Evolutionary conservation across 2,329 filamentous ascomycete genomes (phyloP).

Genomic region (Aspergillus caelatus): DNA sequence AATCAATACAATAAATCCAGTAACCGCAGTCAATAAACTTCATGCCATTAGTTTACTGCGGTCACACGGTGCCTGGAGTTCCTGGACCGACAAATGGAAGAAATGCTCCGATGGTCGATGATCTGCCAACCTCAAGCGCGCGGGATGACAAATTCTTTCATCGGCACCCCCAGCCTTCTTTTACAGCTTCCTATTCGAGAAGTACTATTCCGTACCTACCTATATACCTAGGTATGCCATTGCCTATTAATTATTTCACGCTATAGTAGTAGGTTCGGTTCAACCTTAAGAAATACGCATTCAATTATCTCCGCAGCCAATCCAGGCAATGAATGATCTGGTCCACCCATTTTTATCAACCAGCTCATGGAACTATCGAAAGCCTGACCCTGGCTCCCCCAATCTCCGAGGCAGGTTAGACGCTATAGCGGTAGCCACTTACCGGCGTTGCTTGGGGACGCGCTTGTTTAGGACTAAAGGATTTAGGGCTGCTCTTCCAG

Average conservation of each 20-base stretch:
- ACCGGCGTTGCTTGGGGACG: neutral
- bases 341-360: neutral
- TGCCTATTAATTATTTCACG: no score
- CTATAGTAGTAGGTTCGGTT: no score
- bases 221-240: no score
- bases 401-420: neutral
- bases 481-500: neutral
- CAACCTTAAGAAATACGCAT: no score
- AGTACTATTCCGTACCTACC: neutral
- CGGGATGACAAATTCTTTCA: neutral
- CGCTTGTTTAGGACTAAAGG: neutral
- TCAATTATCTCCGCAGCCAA: neutral
- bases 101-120: neutral
- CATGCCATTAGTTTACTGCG: neutral
- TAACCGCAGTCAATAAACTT: neutral
- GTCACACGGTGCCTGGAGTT: no score
- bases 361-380: neutral
- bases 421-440: neutral
- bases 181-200: neutral
- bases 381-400: neutral
- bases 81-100: neutral
- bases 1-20: neutral
- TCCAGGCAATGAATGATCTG: neutral
- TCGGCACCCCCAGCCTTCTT: neutral
- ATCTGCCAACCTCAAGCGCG: neutral